Evolutionary conservation across 768 basidiomycete species (phyloP), one percentile per base, ranked within the genome.

Genomic region (Exidia glandulosa): DNA sequence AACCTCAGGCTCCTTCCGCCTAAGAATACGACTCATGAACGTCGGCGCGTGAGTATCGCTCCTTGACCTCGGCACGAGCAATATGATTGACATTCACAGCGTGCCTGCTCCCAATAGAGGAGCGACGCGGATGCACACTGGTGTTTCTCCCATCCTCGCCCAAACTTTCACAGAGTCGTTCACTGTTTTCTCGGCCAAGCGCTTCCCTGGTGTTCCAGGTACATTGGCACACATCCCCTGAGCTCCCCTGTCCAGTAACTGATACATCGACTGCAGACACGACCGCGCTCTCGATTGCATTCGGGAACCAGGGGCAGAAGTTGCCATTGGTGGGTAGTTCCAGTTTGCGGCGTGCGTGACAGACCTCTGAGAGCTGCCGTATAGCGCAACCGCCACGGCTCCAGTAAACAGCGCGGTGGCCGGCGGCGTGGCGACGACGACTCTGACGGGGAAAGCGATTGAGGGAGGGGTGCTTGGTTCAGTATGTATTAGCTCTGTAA

Each of bases 121-220:
- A 61, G 81, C 87, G 3, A 67, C 70, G 56, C 76, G 79, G 34
- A 81, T 92, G 58, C 85, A 89, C 75, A 85, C 77, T 55, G 79
- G 80, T 62, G 70, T 81, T 36, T 87, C 87, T 23, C 85, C 87
- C 10, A 84, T 96, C 5, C 79, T 94, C 27, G 90, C 94, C 7
- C 86, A 92, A 69, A 82, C 84, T 2, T 90, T 87, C 70, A 88
- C 90, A 45, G 84, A 90, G 30, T 79, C 84, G 30, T 95, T 96
- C 68, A 81, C 82, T 12, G 94, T 97, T 0, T 94, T 77, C 72
- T 92, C 91, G 2, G 94, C 94, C 34, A 97, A 97, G 76, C 84
- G 88, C 56, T 97, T 95, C 76, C 92, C 91, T 56, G 94, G 94
- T 56, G 94, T 97, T 47, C 88, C 91, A 74, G 89, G 90, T 90